Evolutionary conservation across 352 stramenopile species (phyloP).

Genomic region (Globisporangium sylvaticum): DNA sequence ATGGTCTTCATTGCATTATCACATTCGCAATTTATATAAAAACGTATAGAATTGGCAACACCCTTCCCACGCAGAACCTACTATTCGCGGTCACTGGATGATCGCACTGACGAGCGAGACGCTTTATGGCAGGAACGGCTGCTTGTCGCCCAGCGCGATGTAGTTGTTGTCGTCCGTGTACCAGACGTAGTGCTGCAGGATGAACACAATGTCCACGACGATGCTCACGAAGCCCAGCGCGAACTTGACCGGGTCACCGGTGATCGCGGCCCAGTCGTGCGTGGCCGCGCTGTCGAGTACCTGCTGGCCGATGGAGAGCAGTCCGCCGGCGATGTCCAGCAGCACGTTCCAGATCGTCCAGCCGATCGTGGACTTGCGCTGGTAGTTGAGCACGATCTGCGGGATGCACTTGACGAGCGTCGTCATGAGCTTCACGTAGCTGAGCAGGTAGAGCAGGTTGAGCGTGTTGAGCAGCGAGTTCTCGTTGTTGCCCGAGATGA

Average conservation of each 20-base stretch:
- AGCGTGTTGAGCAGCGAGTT: slow-evolving; percentile 76
- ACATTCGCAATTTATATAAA: too few species aligned
- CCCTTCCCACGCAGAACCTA: too few species aligned
- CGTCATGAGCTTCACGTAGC: slow-evolving; percentile 93
- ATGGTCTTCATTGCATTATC: too few species aligned
- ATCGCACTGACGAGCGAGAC: too few species aligned
- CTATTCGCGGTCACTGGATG: not conserved
- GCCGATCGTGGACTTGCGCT: slow-evolving; percentile 92
- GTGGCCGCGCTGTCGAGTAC: slow-evolving; percentile 90
- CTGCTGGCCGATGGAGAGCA: slow-evolving; percentile 90
- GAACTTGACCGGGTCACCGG: slow-evolving; percentile 95
- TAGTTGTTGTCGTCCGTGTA: slow-evolving; percentile 47
- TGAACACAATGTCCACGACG: slow-evolving; percentile 95
- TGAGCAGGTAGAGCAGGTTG: slow-evolving; percentile 92
- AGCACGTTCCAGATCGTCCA: slow-evolving; percentile 98
- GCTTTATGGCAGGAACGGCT: not conserved
- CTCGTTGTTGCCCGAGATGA: slow-evolving; percentile 38
- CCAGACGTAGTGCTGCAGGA: slow-evolving; percentile 95
- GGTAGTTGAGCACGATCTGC: slow-evolving; percentile 94
- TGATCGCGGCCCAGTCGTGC: slow-evolving; percentile 93
- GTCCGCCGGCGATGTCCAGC: slow-evolving; percentile 93
- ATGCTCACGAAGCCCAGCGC: slow-evolving; percentile 93
- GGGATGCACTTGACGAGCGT: slow-evolving; percentile 96
- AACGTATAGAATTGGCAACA: too few species aligned
- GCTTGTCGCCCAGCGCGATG: not conserved